A percentile compares a stretch with the other conserved stretches of the same genome.
These are phyloP conservation scores for Periconia macrospinosa DNA, from an alignment of 2,329 filamentous ascomycete species.

Conservation along the genomic window DNA sequence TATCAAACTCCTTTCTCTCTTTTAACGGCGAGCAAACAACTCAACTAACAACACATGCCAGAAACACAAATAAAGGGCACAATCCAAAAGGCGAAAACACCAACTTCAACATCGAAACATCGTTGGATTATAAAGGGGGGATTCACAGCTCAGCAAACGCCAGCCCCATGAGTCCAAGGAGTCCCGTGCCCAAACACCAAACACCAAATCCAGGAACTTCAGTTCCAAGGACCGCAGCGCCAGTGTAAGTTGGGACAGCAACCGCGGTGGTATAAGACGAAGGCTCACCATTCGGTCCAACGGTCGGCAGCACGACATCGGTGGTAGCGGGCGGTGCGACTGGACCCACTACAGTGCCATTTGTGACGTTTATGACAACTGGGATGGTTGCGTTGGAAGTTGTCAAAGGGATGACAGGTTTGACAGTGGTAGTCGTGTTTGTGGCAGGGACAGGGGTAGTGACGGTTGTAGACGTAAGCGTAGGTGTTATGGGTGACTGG, in stretches of 20 bases:
- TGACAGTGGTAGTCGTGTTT: constrained; percentile 4
- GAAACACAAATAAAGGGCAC: no score
- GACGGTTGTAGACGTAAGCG: neutral
- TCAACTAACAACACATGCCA: neutral
- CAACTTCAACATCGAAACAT: no score
- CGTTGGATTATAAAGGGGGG: neutral
- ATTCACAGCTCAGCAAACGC: constrained; percentile 24
- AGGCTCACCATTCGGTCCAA: constrained; percentile 6
- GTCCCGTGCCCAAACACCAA: constrained; percentile 2
- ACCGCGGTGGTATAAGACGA: constrained; percentile 9
- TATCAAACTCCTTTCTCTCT: neutral
- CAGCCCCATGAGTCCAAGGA: constrained; percentile 22
- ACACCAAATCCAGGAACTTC: no score
- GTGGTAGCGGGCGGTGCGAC: constrained; percentile 3
- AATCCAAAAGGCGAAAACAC: no score
- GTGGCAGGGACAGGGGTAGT: constrained; percentile 2
- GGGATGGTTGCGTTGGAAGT: neutral
- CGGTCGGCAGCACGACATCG: constrained; percentile 7
- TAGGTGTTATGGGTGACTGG: neutral
- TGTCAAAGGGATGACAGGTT: constrained; percentile 1
- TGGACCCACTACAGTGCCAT: constrained; percentile 1
- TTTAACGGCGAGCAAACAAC: neutral
- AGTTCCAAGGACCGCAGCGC: constrained; percentile 1
- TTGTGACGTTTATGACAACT: constrained; percentile 4
- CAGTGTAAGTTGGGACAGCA: constrained; percentile 3